Evolutionary conservation across 805 yeast species (phyloP).

Genomic region (Starmerella potacharoeniae): DNA sequence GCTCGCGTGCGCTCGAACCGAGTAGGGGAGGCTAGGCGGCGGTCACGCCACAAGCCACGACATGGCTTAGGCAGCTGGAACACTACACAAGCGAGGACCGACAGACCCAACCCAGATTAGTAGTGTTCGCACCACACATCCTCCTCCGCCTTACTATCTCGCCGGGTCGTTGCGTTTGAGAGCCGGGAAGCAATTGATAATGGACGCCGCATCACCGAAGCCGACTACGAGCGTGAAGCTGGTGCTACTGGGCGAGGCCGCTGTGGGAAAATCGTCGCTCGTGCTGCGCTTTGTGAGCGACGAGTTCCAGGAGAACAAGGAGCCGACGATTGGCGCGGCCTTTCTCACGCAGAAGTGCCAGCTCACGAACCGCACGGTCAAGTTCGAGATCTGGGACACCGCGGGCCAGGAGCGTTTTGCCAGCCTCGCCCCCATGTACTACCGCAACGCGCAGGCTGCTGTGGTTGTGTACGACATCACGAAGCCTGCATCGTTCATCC

Average conservation of each 20-base stretch:
- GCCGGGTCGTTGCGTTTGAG: not conserved
- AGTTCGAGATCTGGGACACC: constrained; percentile 58
- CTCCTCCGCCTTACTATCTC: not conserved
- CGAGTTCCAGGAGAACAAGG: constrained; percentile 94
- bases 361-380: constrained; percentile 73
- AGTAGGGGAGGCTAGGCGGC: not conserved
- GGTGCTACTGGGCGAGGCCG: constrained; percentile 92
- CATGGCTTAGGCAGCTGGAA: constrained; percentile 1
- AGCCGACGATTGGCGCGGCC: constrained; percentile 97
- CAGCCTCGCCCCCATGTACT: constrained; percentile 91
- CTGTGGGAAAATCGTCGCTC: constrained; percentile 90
- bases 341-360: constrained; percentile 88
- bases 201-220: constrained; percentile 25
- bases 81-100: not conserved
- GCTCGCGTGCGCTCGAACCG: no score
- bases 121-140: not conserved
- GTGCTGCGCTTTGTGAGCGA: constrained; percentile 87
- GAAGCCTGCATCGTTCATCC: constrained; percentile 85
- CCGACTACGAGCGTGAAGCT: constrained; percentile 70
- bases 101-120: not conserved
- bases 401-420: constrained; percentile 98
- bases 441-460: constrained; percentile 95
- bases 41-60: not conserved
- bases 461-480: constrained; percentile 91
- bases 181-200: not conserved